Conservation (phyloP, 2,329 filamentous ascomycete species). For the Parastagonospora avenae region DNA sequence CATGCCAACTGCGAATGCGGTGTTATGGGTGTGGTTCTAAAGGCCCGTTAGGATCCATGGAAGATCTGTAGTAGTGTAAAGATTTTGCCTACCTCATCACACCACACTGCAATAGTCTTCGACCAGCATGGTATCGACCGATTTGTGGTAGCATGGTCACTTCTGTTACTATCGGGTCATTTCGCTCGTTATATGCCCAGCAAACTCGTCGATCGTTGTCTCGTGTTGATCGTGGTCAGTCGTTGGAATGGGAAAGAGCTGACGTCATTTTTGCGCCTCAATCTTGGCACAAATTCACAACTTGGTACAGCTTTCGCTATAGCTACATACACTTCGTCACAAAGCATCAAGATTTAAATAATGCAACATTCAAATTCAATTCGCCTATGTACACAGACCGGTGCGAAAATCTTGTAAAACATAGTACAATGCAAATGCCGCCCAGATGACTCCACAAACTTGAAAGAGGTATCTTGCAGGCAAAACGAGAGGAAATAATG, state of each 20-base stretch:
- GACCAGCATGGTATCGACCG: constrained; percentile 26
- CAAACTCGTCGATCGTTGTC: neutral
- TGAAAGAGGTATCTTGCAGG: constrained; percentile 46
- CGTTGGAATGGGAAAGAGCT: neutral
- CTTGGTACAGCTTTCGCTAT: neutral
- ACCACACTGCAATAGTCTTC: constrained; percentile 17
- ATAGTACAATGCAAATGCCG: constrained; percentile 38
- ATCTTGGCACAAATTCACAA: neutral
- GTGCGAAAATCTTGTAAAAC: constrained; percentile 15
- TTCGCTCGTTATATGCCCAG: constrained; percentile 5
- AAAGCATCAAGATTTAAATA: neutral
- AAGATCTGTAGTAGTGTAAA: constrained; percentile 29
- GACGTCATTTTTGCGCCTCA: constrained; percentile 3
- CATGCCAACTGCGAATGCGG: constrained; percentile 3
- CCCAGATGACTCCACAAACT: constrained; percentile 36
- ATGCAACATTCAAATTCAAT: neutral
- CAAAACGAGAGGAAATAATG: constrained; percentile 29
- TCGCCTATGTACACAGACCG: constrained; percentile 26
- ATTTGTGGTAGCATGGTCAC: constrained; percentile 22
- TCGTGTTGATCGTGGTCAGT: constrained; percentile 2
- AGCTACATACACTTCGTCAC: neutral
- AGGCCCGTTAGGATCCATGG: constrained; percentile 21
- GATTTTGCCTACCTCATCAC: constrained; percentile 28
- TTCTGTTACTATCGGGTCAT: constrained; percentile 16
- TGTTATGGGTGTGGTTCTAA: constrained; percentile 16